Evolutionary conservation across 345 rosid species (phyloP).

Genomic region (Arabidopsis suecica): DNA sequence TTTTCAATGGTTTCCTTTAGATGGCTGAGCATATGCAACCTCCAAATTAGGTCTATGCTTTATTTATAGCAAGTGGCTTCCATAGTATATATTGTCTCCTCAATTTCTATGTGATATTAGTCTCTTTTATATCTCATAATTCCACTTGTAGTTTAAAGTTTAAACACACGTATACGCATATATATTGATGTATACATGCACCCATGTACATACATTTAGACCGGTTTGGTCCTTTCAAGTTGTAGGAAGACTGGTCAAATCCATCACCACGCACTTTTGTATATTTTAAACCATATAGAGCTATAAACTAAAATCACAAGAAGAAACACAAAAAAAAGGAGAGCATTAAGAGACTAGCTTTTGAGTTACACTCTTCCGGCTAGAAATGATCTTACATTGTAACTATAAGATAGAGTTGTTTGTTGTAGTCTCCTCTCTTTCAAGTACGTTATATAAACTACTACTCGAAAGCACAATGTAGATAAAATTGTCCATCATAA

Average conservation of each 20-base stretch:
- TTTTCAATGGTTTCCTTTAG: not conserved
- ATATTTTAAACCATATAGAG: not conserved
- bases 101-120: not conserved
- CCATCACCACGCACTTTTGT: not conserved
- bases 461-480: too few species aligned
- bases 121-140: not conserved
- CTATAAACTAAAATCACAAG: not conserved
- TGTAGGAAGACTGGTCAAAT: conserved; percentile 2
- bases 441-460: too few species aligned
- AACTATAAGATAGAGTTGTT: too few species aligned
- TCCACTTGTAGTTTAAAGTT: not conserved
- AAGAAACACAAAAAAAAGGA: too few species aligned
- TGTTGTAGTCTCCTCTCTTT: too few species aligned
- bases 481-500: too few species aligned
- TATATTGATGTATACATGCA: not conserved
- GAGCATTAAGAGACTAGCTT: too few species aligned
- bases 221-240: not conserved
- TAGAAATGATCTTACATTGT: too few species aligned
- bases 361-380: too few species aligned
- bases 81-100: conserved; percentile 5
- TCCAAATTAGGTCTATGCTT: conserved; percentile 6
- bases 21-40: conserved; percentile 3
- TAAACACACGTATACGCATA: not conserved
- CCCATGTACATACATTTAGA: not conserved
- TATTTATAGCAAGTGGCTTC: conserved; percentile 12